Evolutionary conservation across 1,284 basidiomycete genomes (phyloP).

Genomic region (Caloboletus inedulis): DNA sequence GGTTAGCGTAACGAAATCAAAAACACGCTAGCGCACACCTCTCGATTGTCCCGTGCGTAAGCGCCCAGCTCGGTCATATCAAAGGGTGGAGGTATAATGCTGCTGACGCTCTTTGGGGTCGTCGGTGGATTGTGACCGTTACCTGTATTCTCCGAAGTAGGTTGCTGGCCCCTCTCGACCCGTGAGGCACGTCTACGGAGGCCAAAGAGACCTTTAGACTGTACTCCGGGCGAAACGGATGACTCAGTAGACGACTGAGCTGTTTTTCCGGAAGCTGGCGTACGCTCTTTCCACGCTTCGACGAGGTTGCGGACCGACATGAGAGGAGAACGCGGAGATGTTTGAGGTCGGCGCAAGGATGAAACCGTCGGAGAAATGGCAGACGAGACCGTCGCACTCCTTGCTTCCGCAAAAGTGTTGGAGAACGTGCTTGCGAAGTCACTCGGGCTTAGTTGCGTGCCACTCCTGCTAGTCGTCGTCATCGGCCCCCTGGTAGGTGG

Average conservation of each 20-base stretch:
- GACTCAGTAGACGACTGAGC: conserved; percentile 22
- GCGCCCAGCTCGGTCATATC: conserved; percentile 46
- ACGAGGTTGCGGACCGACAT: conserved; percentile 76
- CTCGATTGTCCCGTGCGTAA: conserved; percentile 40
- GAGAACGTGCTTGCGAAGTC: conserved; percentile 37
- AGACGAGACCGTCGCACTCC: conserved; percentile 18
- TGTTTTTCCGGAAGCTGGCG: conserved; percentile 39
- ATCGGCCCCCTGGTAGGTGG: conserved; percentile 33
- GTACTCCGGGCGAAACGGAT: conserved; percentile 22
- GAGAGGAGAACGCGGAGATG: conserved; percentile 64
- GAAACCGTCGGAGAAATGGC: conserved; percentile 28
- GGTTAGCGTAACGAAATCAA: conserved; percentile 33
- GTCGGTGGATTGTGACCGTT: conserved; percentile 16
- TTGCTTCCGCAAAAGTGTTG: conserved; percentile 33
- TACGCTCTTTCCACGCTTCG: conserved; percentile 73
- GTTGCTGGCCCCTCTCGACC: conserved; percentile 32
- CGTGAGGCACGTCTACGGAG: conserved; percentile 58
- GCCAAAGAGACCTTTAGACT: conserved; percentile 54
- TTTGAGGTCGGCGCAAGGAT: conserved; percentile 47
- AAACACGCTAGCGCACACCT: conserved; percentile 39
- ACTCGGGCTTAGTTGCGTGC: conserved; percentile 30
- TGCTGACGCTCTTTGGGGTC: conserved; percentile 32
- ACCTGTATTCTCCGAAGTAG: conserved; percentile 14
- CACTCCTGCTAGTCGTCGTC: conserved; percentile 22
- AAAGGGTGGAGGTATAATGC: conserved; percentile 42